phyloP scores from a whole-genome alignment of 768 basidiomycete species.

The Suillus spraguei region DNA sequence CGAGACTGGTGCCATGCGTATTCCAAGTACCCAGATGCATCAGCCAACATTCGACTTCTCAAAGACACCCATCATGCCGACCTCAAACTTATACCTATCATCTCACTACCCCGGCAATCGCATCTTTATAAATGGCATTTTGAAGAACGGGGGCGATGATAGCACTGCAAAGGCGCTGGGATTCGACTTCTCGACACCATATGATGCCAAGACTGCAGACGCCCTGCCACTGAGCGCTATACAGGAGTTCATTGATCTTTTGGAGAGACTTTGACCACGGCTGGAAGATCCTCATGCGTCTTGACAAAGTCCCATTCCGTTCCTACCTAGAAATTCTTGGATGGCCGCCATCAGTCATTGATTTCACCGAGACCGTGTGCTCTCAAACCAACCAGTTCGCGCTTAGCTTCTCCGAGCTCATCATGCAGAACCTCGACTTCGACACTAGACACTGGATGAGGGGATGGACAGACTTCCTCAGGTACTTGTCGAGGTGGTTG shows the following conservation, averaged over 20 bases:
- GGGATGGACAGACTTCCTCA: slow-evolving; percentile 26
- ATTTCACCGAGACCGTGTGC: slow-evolving; percentile 26
- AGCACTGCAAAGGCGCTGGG: slow-evolving; percentile 1
- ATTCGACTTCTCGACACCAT: slow-evolving; percentile 4
- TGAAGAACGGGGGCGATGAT: slow-evolving; percentile 10
- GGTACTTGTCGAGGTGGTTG: slow-evolving; percentile 23
- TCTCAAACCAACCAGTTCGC: slow-evolving; percentile 29
- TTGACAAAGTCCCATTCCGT: slow-evolving; percentile 23
- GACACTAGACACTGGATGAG: slow-evolving; percentile 20
- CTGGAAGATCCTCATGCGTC: slow-evolving; percentile 17
- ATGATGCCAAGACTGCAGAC: slow-evolving; percentile 6
- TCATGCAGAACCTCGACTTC: slow-evolving; percentile 28
- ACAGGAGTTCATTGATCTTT: not conserved
- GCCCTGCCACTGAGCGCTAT: slow-evolving; percentile 8
- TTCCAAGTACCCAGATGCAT: slow-evolving; percentile 17
- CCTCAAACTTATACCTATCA: slow-evolving; percentile 11
- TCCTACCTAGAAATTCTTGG: slow-evolving; percentile 17
- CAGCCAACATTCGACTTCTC: slow-evolving; percentile 12
- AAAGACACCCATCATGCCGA: slow-evolving; percentile 8
- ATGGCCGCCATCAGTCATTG: slow-evolving; percentile 22
- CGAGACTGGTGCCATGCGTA: slow-evolving; percentile 22
- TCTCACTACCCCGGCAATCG: slow-evolving; percentile 9
- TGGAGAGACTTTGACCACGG: slow-evolving; percentile 9
- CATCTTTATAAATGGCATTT: slow-evolving; percentile 7
- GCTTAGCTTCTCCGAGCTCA: slow-evolving; percentile 27